Evolutionary conservation across 129 eudicot genomes (phyloP), one percentile per base, ranked within the genome.

Genomic region (sunflower (Helianthus annuus)): DNA sequence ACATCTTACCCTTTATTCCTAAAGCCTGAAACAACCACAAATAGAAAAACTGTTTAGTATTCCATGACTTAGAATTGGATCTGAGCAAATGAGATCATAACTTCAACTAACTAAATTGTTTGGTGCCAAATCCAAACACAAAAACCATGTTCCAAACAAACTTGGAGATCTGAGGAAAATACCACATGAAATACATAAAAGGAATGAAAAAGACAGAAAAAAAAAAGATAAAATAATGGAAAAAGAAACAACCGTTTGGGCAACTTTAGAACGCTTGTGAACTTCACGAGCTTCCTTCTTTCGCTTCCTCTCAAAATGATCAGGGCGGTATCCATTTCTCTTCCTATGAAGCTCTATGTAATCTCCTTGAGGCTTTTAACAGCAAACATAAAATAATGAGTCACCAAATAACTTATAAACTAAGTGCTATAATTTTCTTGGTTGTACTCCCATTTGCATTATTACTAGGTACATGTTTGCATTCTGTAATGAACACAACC

Each of bases 261-360:
- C 97, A 56, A 68, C 61, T 34, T 88, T 79, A 51, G 97, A 88
- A 52, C 86, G 89, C 83, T 84, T 86, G 85, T 94, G 96, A 79
- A 84, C 93, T 80, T 86, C 93, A 79, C 99, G 97, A 27, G 99
- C 99, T 73, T 84, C 91, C 97, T 83, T 90, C 96, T 94, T 94
- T 16, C 99, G 87, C 56, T 94, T 88, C 61, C 99, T 89, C 80
- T 94, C 99, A 63, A 82, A 83, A 84, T 87, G 92, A 80, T 94
- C 97, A 80, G 22, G 91, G 70, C 99, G 93, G 65, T 86, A 81
- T 38, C 99, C 97, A 84, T 84, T 13, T 79, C 97, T 79, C 91
- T 94, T 94, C 91, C 91, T 90, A 60, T 86, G 89, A 42, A 86
- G 84, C 55, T 94, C 97, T 52, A 94, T 94, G 70, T 90, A 86